A percentile compares a stretch with the other conserved stretches of the same genome.
These are phyloP conservation scores for Tetrapisispora taiwanensis DNA, from an alignment of 805 yeast species.

Conservation along the genomic window DNA sequence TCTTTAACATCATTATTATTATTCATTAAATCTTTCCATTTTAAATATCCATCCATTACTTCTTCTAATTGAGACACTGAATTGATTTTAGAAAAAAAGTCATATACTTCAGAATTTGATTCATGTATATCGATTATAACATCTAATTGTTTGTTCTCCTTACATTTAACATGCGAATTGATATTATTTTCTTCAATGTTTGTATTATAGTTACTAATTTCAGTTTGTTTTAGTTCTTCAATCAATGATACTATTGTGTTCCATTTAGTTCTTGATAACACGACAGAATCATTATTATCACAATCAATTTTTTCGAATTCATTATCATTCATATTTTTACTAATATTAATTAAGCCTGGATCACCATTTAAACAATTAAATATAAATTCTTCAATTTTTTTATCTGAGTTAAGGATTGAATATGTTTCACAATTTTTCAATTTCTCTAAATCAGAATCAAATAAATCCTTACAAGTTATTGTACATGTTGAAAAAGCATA, in stretches of 20 bases:
- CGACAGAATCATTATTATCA: background rate
- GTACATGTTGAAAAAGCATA: background rate
- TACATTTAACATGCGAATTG: too few species aligned
- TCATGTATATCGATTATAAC: constrained; percentile 16
- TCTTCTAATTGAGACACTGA: constrained; percentile 10
- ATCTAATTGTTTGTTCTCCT: constrained; percentile 5
- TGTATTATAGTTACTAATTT: background rate
- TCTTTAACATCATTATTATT: background rate
- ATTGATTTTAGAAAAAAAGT: constrained; percentile 18
- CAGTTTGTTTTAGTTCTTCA: background rate
- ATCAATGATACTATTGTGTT: background rate
- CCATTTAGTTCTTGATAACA: background rate
- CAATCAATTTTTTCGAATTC: too few species aligned
- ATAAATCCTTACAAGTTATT: background rate
- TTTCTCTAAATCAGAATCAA: background rate
- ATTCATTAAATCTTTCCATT: constrained; percentile 4
- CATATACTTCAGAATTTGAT: constrained; percentile 13
- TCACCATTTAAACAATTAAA: background rate
- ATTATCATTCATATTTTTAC: background rate
- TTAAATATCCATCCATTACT: constrained; percentile 12
- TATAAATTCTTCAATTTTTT: constrained; percentile 1
- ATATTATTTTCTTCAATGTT: too few species aligned
- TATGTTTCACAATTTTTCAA: background rate
- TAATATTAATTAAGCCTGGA: background rate
- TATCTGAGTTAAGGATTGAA: background rate